A percentile compares a stretch with the other conserved stretches of the same genome.
These are phyloP conservation scores for Syzygium aqueum DNA, from an alignment of 345 rosid species.

Conservation along the genomic window DNA sequence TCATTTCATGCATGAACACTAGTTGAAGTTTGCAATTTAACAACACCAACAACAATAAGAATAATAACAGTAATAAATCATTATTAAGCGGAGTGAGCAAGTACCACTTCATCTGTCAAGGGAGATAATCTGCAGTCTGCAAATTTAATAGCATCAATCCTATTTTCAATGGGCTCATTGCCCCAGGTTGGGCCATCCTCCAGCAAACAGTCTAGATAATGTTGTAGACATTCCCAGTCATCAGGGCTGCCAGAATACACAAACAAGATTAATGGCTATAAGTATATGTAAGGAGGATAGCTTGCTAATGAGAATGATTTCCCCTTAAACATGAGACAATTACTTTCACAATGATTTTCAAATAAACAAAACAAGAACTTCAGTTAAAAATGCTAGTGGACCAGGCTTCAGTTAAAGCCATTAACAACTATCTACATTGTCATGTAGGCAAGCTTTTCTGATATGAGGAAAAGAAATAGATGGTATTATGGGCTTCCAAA, in stretches of 20 bases:
- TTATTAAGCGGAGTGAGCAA: constrained; percentile 10
- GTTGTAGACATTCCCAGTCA: constrained; percentile 94
- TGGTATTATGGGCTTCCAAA: neutral
- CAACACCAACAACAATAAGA: neutral
- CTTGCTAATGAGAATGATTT: neutral
- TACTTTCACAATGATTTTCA: neutral
- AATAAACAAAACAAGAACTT: neutral
- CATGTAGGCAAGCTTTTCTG: neutral
- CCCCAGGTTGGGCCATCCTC: constrained; percentile 75
- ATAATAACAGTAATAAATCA: neutral
- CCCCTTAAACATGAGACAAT: neutral
- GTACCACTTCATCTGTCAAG: constrained; percentile 72
- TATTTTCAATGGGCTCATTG: constrained; percentile 22
- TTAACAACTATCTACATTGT: neutral
- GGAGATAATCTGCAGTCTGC: constrained; percentile 52
- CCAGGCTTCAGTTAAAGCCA: neutral
- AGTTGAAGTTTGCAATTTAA: neutral
- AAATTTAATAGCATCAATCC: constrained; percentile 32
- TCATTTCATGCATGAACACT: constrained; percentile 4
- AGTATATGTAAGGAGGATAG: neutral
- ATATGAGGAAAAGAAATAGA: neutral
- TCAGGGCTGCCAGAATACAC: constrained; percentile 72
- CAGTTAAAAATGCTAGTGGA: neutral
- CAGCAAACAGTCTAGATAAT: constrained; percentile 85
- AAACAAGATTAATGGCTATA: constrained; percentile 11